Base-by-base conservation (phyloP, 2,329 filamentous ascomycete species). In the Lasiodiplodia citricola region DNA sequence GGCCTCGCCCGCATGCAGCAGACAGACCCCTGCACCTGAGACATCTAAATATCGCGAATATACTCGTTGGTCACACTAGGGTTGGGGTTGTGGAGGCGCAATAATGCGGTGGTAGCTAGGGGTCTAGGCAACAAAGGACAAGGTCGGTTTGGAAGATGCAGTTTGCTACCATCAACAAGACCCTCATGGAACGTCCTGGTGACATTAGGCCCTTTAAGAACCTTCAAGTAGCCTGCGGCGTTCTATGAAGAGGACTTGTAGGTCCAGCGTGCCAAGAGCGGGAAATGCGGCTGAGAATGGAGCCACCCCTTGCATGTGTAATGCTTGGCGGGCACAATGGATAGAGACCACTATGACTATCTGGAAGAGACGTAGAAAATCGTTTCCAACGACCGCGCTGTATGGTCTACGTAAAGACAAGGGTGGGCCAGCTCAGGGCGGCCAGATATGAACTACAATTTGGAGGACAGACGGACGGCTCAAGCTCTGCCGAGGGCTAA, bases 361-460 rank as follows among this genome's bases (percentile, higher is more conserved):
- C 2, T 35, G 1, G 31, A 2, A 0, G 8, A 35, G 31, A 10
- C 10, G 2, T 10, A 35, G 8, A 3, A 0, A 35, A 2, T 35
- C 1, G 0, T 35, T 10, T 10, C 31, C 1, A 35, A 35, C 2
- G 8, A 10, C 6, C 0, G 8, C 7, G 1, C 1, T 0, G 31
- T 2, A 35, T 35, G 31, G 8, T 1, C 2, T 35, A 35, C 8
- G 31, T 35, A 2, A 10, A 35, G 8, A 31, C 1, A 4, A 31
- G 31, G 8, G 8, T 8, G 31, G 31, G 10, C 31, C 8, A 31
- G 7, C 31, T 10, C 31, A 31, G 8, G 31, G 31, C 8, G 31
- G 10, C 7, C 8, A 10, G 31, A 31, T 2, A 31, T 10, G 31
- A 28, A 31, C 31, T 7, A 31, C 28, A 28, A 28, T 28, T 35